Conservation (phyloP, 257 asterid genomes). For the Lantana camara region DNA sequence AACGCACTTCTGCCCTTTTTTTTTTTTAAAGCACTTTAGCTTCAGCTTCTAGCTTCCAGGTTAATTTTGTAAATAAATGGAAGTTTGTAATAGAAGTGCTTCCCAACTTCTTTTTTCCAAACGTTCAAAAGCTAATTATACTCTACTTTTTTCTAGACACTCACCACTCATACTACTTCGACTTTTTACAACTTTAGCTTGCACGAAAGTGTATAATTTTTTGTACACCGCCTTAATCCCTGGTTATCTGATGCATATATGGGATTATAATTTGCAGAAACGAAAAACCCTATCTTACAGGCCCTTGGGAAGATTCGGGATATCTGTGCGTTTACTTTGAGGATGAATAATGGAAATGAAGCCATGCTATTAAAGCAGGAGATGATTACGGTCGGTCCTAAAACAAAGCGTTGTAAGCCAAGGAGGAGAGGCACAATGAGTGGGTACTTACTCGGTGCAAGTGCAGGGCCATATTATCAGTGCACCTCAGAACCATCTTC, state of each 20-base stretch:
- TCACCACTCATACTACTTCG: too few species aligned
- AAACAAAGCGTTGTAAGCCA: conserved; percentile 56
- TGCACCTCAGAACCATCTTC: conserved; percentile 39
- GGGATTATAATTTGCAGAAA: conserved; percentile 36
- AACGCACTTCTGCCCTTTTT: too few species aligned
- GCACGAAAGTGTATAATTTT: neutral
- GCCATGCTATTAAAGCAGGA: conserved; percentile 32
- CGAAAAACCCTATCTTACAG: conserved; percentile 38
- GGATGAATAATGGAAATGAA: conserved; percentile 41
- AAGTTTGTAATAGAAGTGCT: too few species aligned
- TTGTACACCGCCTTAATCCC: neutral
- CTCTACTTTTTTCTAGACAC: too few species aligned
- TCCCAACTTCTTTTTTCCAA: too few species aligned
- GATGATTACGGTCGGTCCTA: conserved; percentile 42
- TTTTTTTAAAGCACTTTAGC: too few species aligned
- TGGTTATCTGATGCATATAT: conserved; percentile 8
- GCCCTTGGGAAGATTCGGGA: conserved; percentile 61
- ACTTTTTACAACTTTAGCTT: too few species aligned
- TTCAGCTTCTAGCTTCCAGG: too few species aligned
- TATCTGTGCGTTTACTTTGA: conserved; percentile 49
- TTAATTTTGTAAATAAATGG: too few species aligned
- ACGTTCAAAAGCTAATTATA: too few species aligned
- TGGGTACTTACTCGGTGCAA: conserved; percentile 36
- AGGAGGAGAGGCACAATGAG: conserved; percentile 55
- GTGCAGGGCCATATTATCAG: conserved; percentile 35